Percentiles rank a stretch among this genome's conserved stretches.
Conservation (phyloP, 148 eudicot species). For the Pouteria glomerata region DNA sequence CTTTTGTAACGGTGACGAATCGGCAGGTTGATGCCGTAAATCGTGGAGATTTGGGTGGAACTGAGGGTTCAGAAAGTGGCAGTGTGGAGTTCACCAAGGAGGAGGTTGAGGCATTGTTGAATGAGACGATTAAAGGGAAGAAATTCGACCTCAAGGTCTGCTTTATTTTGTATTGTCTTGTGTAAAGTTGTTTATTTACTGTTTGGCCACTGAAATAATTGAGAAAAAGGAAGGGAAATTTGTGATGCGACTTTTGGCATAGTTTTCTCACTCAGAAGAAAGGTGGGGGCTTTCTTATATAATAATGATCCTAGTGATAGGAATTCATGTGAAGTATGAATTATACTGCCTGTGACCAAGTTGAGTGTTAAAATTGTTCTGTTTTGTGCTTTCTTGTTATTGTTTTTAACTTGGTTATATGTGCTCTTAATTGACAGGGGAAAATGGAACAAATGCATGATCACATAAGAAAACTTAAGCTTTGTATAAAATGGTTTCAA, state of each 20-base stretch:
- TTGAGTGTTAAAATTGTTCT: background rate
- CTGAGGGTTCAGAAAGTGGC: conserved; percentile 35
- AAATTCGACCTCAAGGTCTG: conserved; percentile 58
- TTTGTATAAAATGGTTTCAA: conserved; percentile 67
- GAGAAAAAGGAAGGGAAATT: background rate
- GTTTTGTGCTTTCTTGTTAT: background rate
- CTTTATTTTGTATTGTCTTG: background rate
- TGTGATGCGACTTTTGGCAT: background rate
- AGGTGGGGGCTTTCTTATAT: background rate
- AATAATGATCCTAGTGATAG: no score
- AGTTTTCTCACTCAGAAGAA: background rate
- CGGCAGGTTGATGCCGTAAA: conserved; percentile 13
- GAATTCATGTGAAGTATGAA: background rate
- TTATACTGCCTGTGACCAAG: background rate
- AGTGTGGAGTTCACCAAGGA: conserved; percentile 50
- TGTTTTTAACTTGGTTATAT: background rate
- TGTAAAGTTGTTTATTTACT: background rate
- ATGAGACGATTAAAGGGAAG: conserved; percentile 66
- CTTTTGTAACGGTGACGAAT: conserved; percentile 32
- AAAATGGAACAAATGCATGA: conserved; percentile 56
- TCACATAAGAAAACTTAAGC: conserved; percentile 41
- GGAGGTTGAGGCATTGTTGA: conserved; percentile 60
- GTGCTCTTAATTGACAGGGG: conserved; percentile 29
- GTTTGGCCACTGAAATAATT: conserved; percentile 2
- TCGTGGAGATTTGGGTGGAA: conserved; percentile 22